Conservation (phyloP, 768 basidiomycete genomes). For the button mushroom (Agaricus bisporus) region DNA sequence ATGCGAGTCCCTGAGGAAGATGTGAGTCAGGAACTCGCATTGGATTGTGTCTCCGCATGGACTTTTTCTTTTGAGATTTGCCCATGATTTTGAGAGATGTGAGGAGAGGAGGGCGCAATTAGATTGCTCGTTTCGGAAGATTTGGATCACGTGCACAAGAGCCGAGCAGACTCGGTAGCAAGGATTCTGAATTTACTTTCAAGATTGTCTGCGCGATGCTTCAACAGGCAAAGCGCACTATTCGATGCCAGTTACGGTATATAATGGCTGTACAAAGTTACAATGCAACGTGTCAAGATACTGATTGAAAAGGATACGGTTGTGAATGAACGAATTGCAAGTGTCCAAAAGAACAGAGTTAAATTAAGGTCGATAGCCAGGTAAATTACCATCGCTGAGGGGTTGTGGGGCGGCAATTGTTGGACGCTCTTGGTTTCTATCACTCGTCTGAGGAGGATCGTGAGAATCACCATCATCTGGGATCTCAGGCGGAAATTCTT, state of each 20-base stretch:
- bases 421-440: neutral
- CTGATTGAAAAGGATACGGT: neutral
- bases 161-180: neutral
- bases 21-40: slow-evolving; percentile 92
- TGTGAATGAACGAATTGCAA: neutral
- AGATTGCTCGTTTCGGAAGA: too few relatives aligned
- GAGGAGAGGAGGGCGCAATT: too few relatives aligned
- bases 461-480: slow-evolving; percentile 12
- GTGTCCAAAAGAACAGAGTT: slow-evolving; percentile 1
- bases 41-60: slow-evolving; percentile 87
- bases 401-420: neutral
- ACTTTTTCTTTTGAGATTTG: slow-evolving; percentile 85
- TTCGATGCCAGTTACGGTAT: neutral
- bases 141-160: neutral
- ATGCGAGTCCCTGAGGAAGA: slow-evolving; percentile 74
- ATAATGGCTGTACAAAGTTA: neutral
- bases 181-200: neutral
- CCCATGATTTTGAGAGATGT: slow-evolving; percentile 52
- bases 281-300: neutral
- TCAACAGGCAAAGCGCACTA: too few relatives aligned
- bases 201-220: neutral
- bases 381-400: slow-evolving; percentile 9
- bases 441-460: slow-evolving; percentile 2
- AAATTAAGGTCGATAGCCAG: slow-evolving; percentile 22
- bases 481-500: slow-evolving; percentile 12